These are phyloP conservation scores for Cucumis cinereus DNA, from an alignment of 306 rosid genomes.

Conservation along the genomic window DNA sequence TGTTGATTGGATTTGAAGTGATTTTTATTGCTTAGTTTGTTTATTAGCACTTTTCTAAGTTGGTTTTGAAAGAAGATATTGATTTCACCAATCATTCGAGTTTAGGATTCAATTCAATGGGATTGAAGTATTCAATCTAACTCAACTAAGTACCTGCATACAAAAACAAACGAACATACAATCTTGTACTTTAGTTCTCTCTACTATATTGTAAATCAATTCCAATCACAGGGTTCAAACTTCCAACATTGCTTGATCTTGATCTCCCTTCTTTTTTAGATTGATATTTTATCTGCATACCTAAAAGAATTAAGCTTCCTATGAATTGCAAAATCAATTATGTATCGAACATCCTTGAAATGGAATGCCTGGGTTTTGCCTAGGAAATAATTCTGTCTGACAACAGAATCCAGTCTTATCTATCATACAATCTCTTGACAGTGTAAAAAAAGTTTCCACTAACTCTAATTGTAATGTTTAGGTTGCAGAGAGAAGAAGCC, in stretches of 20 bases:
- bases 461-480: slow-evolving; percentile 12
- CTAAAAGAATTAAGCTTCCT: neutral
- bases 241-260: neutral
- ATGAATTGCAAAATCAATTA: neutral
- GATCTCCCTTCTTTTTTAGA: neutral
- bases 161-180: neutral
- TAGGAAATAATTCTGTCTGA: neutral
- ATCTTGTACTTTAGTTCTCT: neutral
- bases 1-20: neutral
- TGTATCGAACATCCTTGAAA: neutral
- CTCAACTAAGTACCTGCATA: neutral
- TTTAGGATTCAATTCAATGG: neutral
- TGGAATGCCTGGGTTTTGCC: neutral
- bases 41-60: neutral
- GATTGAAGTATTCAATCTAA: neutral
- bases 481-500: slow-evolving; percentile 71
- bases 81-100: neutral
- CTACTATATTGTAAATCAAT: neutral
- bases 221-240: neutral
- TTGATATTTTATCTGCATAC: neutral
- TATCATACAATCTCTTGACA: neutral
- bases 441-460: neutral
- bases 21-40: neutral
- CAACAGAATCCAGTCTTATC: no score
- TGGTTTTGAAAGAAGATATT: neutral